Evolutionary conservation across 148 eudicot genomes (phyloP).

Genomic region (Nepenthes gracilis): DNA sequence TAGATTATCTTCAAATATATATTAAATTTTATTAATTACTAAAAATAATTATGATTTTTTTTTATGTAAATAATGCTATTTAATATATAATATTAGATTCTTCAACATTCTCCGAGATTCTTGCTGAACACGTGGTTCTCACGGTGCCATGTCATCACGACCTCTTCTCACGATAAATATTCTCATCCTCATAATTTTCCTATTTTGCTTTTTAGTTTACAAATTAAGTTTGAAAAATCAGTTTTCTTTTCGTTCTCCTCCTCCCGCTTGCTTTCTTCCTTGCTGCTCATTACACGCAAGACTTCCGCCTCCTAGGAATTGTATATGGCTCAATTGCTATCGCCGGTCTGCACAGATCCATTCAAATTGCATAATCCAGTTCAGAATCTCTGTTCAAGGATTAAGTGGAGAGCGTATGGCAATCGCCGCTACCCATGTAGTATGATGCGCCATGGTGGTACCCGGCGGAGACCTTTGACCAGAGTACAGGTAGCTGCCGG

Average conservation of each 20-base stretch:
- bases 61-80: too few species aligned
- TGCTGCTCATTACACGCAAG: not conserved
- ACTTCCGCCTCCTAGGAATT: not conserved
- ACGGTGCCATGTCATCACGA: constrained; percentile 42
- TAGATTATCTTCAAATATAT: too few species aligned
- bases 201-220: not conserved
- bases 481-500: constrained; percentile 39
- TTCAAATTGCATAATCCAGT: constrained; percentile 57
- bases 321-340: constrained; percentile 43
- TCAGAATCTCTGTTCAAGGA: constrained; percentile 17
- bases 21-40: too few species aligned
- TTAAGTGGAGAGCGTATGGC: constrained; percentile 20
- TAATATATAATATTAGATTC: constrained; percentile 12
- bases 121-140: constrained; percentile 32
- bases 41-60: too few species aligned
- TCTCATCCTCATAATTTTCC: constrained; percentile 16
- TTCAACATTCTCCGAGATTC: constrained; percentile 22
- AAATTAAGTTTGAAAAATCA: not conserved
- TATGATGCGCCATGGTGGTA: constrained; percentile 8
- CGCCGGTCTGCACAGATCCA: constrained; percentile 68
- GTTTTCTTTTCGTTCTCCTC: not conserved
- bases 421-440: constrained; percentile 28
- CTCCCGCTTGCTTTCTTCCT: not conserved
- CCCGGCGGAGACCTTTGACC: constrained; percentile 16
- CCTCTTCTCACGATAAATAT: constrained; percentile 8